Conservation (phyloP, 768 basidiomycete species). For the Fomitopsis serialis region DNA sequence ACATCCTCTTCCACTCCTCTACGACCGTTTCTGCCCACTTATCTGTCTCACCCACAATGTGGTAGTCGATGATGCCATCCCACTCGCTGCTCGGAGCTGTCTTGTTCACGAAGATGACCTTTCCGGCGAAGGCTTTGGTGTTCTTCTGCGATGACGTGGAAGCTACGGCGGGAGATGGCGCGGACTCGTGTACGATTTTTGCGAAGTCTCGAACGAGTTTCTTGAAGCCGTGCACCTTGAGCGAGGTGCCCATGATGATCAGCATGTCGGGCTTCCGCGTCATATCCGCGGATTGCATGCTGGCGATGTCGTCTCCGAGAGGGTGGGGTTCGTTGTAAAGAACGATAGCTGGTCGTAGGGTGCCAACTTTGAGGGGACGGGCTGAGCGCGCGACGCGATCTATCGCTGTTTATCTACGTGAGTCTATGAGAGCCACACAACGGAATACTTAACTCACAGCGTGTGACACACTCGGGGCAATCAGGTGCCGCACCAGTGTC, state of each 20-base stretch:
- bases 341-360: slow-evolving; percentile 89
- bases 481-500: slow-evolving; percentile 67
- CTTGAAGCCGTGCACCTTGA: slow-evolving; percentile 94
- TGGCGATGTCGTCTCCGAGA: slow-evolving; percentile 86
- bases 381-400: slow-evolving; percentile 80
- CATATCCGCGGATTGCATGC: slow-evolving; percentile 73
- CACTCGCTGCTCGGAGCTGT: slow-evolving; percentile 84
- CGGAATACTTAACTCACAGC: slow-evolving; percentile 54
- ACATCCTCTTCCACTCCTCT: slow-evolving; percentile 83
- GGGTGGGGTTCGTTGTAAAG: slow-evolving; percentile 95
- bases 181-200: slow-evolving; percentile 61
- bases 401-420: slow-evolving; percentile 40
- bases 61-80: slow-evolving; percentile 86
- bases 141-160: slow-evolving; percentile 28
- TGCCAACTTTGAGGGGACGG: slow-evolving; percentile 72
- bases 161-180: slow-evolving; percentile 31
- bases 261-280: slow-evolving; percentile 82
- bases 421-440: background rate
- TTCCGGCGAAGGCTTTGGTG: slow-evolving; percentile 41
- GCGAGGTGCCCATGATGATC: slow-evolving; percentile 94
- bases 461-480: slow-evolving; percentile 79
- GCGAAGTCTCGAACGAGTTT: slow-evolving; percentile 94
- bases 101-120: slow-evolving; percentile 90
- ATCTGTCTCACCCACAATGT: slow-evolving; percentile 79
- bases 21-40: slow-evolving; percentile 72